phyloP scores from a whole-genome alignment of 805 yeast species.

The Yarrowia sp. region DNA sequence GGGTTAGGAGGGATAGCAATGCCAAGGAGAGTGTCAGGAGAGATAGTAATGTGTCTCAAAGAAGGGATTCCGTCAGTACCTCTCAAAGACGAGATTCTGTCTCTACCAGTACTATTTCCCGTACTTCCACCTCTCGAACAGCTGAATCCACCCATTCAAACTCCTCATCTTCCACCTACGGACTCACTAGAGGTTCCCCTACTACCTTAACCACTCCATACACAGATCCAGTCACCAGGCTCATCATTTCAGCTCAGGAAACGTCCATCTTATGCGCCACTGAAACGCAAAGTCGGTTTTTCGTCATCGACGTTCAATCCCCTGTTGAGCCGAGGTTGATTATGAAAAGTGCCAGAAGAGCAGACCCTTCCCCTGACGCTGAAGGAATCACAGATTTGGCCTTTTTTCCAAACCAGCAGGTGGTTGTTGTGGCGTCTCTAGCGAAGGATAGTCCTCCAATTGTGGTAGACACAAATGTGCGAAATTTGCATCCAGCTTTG shows the following conservation, averaged over 20 bases:
- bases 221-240: conserved; percentile 78
- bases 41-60: too few relatives aligned
- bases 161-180: conserved; percentile 43
- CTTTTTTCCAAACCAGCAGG: conserved; percentile 70
- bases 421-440: conserved; percentile 56
- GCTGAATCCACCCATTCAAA: conserved; percentile 8
- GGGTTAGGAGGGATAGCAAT: too few relatives aligned
- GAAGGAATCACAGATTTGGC: conserved; percentile 88
- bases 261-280: conserved; percentile 77
- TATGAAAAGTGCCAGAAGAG: conserved; percentile 69
- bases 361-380: conserved; percentile 62
- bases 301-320: conserved; percentile 72
- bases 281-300: conserved; percentile 75
- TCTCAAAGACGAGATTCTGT: conserved; percentile 2
- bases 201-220: conserved; percentile 83
- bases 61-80: too few relatives aligned
- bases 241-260: conserved; percentile 76
- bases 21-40: too few relatives aligned
- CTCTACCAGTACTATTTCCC: neutral
- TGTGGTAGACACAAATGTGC: conserved; percentile 66
- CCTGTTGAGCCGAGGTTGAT: conserved; percentile 69
- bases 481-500: conserved; percentile 41
- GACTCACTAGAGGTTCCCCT: conserved; percentile 52
- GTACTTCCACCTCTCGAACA: neutral
- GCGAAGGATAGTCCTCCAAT: conserved; percentile 73